Evolutionary conservation across 176 grass and related monocot genomes (phyloP), one percentile per base, ranked within the genome.

Genomic region (Oryza officinalis): DNA sequence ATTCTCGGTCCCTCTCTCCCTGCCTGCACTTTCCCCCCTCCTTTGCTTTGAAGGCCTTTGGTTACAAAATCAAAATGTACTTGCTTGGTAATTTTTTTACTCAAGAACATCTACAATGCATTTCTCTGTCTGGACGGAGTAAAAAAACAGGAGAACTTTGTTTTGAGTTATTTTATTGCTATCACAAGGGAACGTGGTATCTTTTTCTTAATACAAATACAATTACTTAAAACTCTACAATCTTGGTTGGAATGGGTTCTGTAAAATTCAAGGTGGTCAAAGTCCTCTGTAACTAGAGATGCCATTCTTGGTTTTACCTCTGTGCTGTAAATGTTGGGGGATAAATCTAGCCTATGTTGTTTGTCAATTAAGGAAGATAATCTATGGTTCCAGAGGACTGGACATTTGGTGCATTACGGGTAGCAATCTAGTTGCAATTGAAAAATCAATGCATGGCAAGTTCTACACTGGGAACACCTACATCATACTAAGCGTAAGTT

Each of bases 321-420:
- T 13, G 13, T 76, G 28, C 14, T 65, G 70, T 37, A 50, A 67
- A 32, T 30, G 41, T 46, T 32, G n/a, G 6, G 5, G 37, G 28
- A 54, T 15, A 45, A 26, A 61, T 86, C 28, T 28, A 67, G 40
- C 59, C 35, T 47, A 27, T 57, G 50, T 31, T 54, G 10, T 88
- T 46, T 2, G 13, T 71, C 6, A 49, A 2, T 1, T 23, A 23
- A 60, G 54, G 2, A 6, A 47, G 27, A 63, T 31, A 26, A 61
- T 10, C 0, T 65, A 13, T 75, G 28, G 10, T 87, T 73, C 57
- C 78, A 97, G 95, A 10, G 94, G 92, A 13, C 65, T 94, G 45
- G 88, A 94, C 27, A 86, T 94, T 80, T 97, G 95, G 95, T 90
- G 95, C 71, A 88, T 92, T 69, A 75, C 87, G 81, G 91, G 89